A percentile compares a stretch with the other conserved stretches of the same genome.
These are phyloP conservation scores for Flaveria linearis DNA, from an alignment of 129 eudicot species.

Conservation along the genomic window DNA sequence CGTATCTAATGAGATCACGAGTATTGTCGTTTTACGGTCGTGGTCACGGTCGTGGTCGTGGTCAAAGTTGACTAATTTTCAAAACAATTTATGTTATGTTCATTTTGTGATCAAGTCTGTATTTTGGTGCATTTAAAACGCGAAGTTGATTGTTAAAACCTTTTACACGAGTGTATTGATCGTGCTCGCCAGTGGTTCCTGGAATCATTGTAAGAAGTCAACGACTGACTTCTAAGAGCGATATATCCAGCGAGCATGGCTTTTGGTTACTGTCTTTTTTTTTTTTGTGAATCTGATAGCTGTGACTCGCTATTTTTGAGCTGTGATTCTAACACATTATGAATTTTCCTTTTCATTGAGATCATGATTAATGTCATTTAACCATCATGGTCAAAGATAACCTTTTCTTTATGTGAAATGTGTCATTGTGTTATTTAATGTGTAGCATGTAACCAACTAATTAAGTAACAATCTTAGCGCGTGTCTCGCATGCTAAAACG, in stretches of 20 bases:
- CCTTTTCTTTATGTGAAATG: constrained; percentile 13
- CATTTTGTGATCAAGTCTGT: constrained; percentile 23
- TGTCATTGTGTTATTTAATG: constrained; percentile 8
- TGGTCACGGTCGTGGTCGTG: constrained; percentile 20
- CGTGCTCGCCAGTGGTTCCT: background rate
- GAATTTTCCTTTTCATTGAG: background rate
- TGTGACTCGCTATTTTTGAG: too few species aligned
- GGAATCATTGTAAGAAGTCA: too few species aligned
- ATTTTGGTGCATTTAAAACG: constrained; percentile 25
- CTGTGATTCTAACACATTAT: background rate
- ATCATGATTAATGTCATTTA: constrained; percentile 24
- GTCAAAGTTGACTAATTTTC: constrained; percentile 31
- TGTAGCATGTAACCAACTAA: constrained; percentile 9
- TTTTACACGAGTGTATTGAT: background rate
- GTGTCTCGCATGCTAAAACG: constrained; percentile 9
- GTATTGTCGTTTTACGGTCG: constrained; percentile 31
- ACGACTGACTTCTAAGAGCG: too few species aligned
- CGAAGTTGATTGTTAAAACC: constrained; percentile 15
- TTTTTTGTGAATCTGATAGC: too few species aligned
- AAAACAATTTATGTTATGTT: constrained; percentile 12
- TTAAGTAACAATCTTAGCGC: background rate
- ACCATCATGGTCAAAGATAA: constrained; percentile 33
- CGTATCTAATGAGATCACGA: constrained; percentile 28
- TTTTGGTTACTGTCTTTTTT: too few species aligned
- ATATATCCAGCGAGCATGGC: too few species aligned